These are phyloP conservation scores for Proteromonas lacertae DNA, from an alignment of 352 stramenopile species.

Conservation along the genomic window DNA sequence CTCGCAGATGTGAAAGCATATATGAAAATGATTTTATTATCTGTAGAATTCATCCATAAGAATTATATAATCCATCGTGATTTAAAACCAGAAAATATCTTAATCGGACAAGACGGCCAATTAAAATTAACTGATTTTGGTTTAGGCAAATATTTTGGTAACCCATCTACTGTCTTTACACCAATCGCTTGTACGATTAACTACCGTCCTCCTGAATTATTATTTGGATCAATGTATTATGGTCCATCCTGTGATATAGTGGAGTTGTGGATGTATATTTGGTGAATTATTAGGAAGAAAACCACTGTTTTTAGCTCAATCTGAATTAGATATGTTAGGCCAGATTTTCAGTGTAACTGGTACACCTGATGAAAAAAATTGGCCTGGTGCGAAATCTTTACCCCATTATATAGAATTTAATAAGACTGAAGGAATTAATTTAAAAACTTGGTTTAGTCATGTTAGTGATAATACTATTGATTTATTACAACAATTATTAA, in stretches of 20 bases:
- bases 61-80: too few relatives aligned
- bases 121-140: too few relatives aligned
- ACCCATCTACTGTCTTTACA: too few relatives aligned
- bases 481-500: slow-evolving; percentile 37
- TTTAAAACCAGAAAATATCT: too few relatives aligned
- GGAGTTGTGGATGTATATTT: slow-evolving; percentile 80
- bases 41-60: too few relatives aligned
- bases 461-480: slow-evolving; percentile 7
- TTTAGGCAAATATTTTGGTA: too few relatives aligned
- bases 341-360: slow-evolving; percentile 29
- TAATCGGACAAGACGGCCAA: too few relatives aligned
- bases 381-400: slow-evolving; percentile 17
- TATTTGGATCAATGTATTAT: slow-evolving; percentile 23
- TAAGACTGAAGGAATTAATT: too few relatives aligned
- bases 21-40: too few relatives aligned
- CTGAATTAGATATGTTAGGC: slow-evolving; percentile 23
- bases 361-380: slow-evolving; percentile 19
- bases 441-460: too few relatives aligned
- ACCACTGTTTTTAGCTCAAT: slow-evolving; percentile 22
- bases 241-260: slow-evolving; percentile 41
- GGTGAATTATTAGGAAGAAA: slow-evolving; percentile 59
- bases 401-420: slow-evolving; percentile 5
- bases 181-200: too few relatives aligned
- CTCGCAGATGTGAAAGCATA: too few relatives aligned
- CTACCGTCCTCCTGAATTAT: slow-evolving; percentile 45